Base-by-base conservation (phyloP, 1,284 basidiomycete species). In the Sporisorium sorghi region DNA sequence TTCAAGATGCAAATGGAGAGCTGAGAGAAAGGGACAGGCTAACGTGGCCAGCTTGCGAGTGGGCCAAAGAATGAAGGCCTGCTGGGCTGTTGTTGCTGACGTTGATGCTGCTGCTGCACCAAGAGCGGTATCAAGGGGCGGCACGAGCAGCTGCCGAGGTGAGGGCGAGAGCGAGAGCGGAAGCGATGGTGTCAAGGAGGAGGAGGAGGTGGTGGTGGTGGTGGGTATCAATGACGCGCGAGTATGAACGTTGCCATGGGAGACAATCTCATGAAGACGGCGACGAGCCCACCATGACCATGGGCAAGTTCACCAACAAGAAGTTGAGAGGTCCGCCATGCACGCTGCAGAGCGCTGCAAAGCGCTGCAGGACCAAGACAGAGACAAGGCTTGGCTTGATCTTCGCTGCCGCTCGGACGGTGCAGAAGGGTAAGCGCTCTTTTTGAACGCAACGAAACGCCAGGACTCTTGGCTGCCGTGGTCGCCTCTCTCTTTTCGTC, bases 311-410 rank as follows among this genome's bases (percentile, higher is more conserved):
- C n/a, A n/a, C n/a, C n/a, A n/a, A n/a, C n/a, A n/a, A n/a, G n/a
- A n/a, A n/a, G n/a, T n/a, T n/a, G n/a, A n/a, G n/a, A n/a, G n/a
- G 51, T 39, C 39, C n/a, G n/a, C 21, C 26, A 43, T 54, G 52
- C 52, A 54, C 42, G 42, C 30, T 54, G 52, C 52, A 54, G n/a
- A n/a, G 9, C 28, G 28, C 28, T 30, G 28, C 28, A 5, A 30
- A 46, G 42, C 30, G 17, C 33, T 55, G 52, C 52, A 55, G 52
- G 30, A 35, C 21, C 28, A 39, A 53, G n/a, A n/a, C n/a, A n/a
- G n/a, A n/a, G n/a, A n/a, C n/a, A 30, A 30, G 39, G 28, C 51
- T 53, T 53, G 51, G 51, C 35, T n/a, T n/a, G n/a, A n/a, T n/a
- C n/a, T n/a, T n/a, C n/a, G n/a, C n/a, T n/a, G n/a, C n/a, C n/a